These are phyloP conservation scores for Lachnellula suecica DNA, from an alignment of 2,329 filamentous ascomycete genomes.

Conservation along the genomic window DNA sequence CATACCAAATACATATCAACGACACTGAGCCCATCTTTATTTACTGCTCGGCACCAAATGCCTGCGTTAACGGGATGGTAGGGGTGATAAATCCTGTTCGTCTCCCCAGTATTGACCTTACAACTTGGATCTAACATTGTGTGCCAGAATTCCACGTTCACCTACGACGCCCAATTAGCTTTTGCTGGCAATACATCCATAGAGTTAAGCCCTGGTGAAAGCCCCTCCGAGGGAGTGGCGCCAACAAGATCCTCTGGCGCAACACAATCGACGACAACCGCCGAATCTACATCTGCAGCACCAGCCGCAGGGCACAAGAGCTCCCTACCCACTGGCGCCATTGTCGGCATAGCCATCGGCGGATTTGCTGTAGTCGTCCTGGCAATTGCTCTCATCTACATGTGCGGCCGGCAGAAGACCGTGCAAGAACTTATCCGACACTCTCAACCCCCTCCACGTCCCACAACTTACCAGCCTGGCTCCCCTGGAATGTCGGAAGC, in stretches of 20 bases:
- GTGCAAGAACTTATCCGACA: constrained; percentile 15
- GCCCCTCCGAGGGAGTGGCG: constrained; percentile 48
- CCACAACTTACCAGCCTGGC: constrained; percentile 19
- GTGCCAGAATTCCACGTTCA: constrained; percentile 44
- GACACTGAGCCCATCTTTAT: constrained; percentile 65
- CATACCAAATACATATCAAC: constrained; percentile 49
- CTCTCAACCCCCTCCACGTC: constrained; percentile 1
- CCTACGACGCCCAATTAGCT: constrained; percentile 46
- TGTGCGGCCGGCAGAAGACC: constrained; percentile 38
- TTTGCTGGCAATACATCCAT: constrained; percentile 48
- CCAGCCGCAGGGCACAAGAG: neutral
- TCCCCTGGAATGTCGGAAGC: constrained; percentile 18
- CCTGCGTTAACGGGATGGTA: constrained; percentile 71
- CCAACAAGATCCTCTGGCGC: constrained; percentile 5
- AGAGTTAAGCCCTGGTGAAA: constrained; percentile 56
- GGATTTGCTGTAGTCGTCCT: constrained; percentile 38
- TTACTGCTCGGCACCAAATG: constrained; percentile 67
- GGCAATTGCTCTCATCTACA: constrained; percentile 46
- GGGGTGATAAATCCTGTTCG: constrained; percentile 70
- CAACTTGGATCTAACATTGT: neutral
- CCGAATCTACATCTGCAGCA: constrained; percentile 1
- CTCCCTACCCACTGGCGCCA: constrained; percentile 43
- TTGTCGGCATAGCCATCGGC: constrained; percentile 60
- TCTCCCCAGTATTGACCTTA: neutral
- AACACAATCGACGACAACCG: constrained; percentile 3